Evolutionary conservation across 345 rosid species (phyloP).

Genomic region (Zanthoxylum bungeanum): DNA sequence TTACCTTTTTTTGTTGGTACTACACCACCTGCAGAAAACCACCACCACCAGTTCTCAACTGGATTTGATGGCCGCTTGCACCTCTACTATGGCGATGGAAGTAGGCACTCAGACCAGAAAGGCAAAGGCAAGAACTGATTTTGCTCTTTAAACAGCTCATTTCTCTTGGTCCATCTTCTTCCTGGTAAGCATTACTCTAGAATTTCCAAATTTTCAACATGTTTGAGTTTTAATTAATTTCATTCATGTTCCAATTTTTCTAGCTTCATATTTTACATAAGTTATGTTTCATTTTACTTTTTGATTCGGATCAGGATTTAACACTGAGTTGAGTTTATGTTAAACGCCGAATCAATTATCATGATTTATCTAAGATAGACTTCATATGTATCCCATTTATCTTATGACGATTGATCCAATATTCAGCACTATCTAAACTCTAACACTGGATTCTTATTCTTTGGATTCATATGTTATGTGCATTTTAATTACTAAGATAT

Average conservation of each 20-base stretch:
- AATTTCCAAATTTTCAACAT: background rate
- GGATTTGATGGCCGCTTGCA: constrained; percentile 62
- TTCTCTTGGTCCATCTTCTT: constrained; percentile 30
- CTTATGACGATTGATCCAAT: no score
- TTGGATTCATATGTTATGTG: constrained; percentile 27
- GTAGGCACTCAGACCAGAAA: constrained; percentile 68
- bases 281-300: constrained; percentile 12
- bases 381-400: no score
- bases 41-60: constrained; percentile 66
- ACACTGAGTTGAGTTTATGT: no score
- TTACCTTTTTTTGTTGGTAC: constrained; percentile 72
- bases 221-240: background rate
- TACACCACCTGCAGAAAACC: constrained; percentile 59
- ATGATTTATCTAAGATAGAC: no score
- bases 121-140: constrained; percentile 80
- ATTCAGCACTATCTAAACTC: no score
- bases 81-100: constrained; percentile 74
- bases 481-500: no score
- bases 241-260: background rate
- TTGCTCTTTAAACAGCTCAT: constrained; percentile 9
- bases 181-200: constrained; percentile 37
- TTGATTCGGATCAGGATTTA: no score
- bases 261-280: background rate
- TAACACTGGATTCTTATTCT: no score
- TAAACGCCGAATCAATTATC: no score